A percentile compares a stretch with the other conserved stretches of the same genome.
phyloP scores from a whole-genome alignment of 257 asterid species.

The Misopates orontium region DNA sequence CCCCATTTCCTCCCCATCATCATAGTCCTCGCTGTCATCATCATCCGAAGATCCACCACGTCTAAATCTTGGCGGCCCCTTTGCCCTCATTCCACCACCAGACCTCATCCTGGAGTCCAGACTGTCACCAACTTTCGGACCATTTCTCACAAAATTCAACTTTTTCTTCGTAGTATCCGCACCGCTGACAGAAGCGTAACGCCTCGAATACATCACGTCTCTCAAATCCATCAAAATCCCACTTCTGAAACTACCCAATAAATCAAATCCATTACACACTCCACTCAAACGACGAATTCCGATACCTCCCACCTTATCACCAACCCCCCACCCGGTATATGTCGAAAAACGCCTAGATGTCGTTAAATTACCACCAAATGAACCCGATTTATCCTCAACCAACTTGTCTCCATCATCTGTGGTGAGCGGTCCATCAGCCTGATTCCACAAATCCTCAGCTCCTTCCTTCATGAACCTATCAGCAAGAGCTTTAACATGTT shows the following conservation, averaged over 20 bases:
- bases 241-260: slow-evolving; percentile 16
- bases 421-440: slow-evolving; percentile 70
- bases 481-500: slow-evolving; percentile 38
- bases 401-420: slow-evolving; percentile 55
- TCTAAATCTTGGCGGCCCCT: slow-evolving; percentile 63
- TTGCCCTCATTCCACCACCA: slow-evolving; percentile 31
- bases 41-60: slow-evolving; percentile 46
- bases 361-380: slow-evolving; percentile 27
- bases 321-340: slow-evolving; percentile 15
- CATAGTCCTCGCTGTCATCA: slow-evolving; percentile 35
- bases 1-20: slow-evolving; percentile 36
- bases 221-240: not conserved
- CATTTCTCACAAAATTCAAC: slow-evolving; percentile 38
- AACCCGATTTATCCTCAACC: slow-evolving; percentile 27
- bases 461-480: slow-evolving; percentile 97
- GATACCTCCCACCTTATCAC: slow-evolving; percentile 20
- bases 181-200: slow-evolving; percentile 48
- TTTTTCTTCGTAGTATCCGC: slow-evolving; percentile 5
- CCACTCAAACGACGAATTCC: slow-evolving; percentile 28
- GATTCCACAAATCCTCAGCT: slow-evolving; percentile 95
- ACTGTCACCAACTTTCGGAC: slow-evolving; percentile 32
- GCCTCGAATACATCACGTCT: slow-evolving; percentile 26
- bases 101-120: slow-evolving; percentile 27
- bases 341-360: slow-evolving; percentile 51
- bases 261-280: slow-evolving; percentile 13